Base-by-base conservation (phyloP, 2,329 filamentous ascomycete species). In the Atkinsonella texensis region DNA sequence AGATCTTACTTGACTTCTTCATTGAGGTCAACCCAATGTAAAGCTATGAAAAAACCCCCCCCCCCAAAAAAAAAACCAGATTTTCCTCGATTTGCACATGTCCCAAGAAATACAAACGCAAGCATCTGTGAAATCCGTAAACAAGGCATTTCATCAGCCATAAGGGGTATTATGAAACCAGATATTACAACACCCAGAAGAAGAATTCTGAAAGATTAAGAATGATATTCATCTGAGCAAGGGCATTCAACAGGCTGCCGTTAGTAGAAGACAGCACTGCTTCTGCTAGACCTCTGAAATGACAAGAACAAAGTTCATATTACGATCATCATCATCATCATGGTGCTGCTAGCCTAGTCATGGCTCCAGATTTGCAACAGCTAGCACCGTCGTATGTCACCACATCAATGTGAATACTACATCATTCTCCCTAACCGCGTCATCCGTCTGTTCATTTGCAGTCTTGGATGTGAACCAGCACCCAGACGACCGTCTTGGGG, bases 361-460 rank as follows among this genome's bases (percentile, higher is more conserved):
- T 38, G 11, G n/a, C 44, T 31, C 1, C n/a, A 17, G 33, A 11
- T 17, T 35, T 13, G 23, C 11, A 20, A 9, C 9, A n/a, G 35
- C 33, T 12, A 48, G 32, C 15, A 9, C 42, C 38, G 20, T 20
- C 18, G 11, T n/a, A 18, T 15, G 20, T 40, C 12, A 38, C 6
- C 43, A 38, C 54, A 53, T 69, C 62, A 73, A 69, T 80, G 77
- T 73, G 79, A 79, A 53, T 20, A 47, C 43, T 23, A 23, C 4
- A 23, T 23, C 20, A 53, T 51, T 31, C 52, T 55, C n/a, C 78
- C 77, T 49, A 81, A 62, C 55, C 79, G 71, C 54, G 79, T 82
- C 71, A 77, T 80, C 57, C 79, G 73, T 70, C 81, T 81, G 68
- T 81, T 78, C 77, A 81, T 79, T 56, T 68, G 70, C 48, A 75